phyloP scores from a whole-genome alignment of 805 yeast genomes.

The Zygoascus biomembranicola region DNA sequence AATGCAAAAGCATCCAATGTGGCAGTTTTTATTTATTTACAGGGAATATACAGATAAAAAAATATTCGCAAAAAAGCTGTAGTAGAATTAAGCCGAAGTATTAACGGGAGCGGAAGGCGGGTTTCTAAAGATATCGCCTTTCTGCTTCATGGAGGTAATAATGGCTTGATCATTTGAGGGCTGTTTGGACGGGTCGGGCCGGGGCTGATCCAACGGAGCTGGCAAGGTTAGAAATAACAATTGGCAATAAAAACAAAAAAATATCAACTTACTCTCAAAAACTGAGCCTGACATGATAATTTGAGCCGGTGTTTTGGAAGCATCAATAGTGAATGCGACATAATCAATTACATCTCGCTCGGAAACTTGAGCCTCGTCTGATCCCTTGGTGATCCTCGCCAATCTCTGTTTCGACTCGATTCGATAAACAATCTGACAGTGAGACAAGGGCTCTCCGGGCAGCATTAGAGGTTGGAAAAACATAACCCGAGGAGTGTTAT shows the following conservation, averaged over 20 bases:
- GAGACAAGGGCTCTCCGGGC: constrained; percentile 46
- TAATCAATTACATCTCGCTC: constrained; percentile 54
- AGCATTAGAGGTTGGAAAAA: constrained; percentile 60
- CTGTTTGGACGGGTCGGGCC: constrained; percentile 26
- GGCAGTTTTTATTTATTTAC: neutral
- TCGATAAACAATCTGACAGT: constrained; percentile 53
- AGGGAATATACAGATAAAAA: neutral
- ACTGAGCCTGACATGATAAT: constrained; percentile 56
- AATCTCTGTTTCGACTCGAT: constrained; percentile 57
- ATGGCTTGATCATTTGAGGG: constrained; percentile 18
- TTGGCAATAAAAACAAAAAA: neutral
- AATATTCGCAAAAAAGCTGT: neutral
- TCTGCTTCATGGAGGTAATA: constrained; percentile 28
- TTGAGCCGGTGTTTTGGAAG: constrained; percentile 42
- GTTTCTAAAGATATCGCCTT: constrained; percentile 31
- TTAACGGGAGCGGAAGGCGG: constrained; percentile 15
- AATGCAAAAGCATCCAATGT: neutral
- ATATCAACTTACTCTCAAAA: constrained; percentile 42
- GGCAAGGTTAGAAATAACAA: constrained; percentile 1
- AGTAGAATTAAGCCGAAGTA: neutral
- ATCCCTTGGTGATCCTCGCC: constrained; percentile 38
- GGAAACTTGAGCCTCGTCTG: constrained; percentile 37
- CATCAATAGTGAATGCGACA: constrained; percentile 52
- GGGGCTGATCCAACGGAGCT: constrained; percentile 25
- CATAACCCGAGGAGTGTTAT: constrained; percentile 61